Base-by-base conservation (phyloP, 495 filamentous ascomycete species). In the Astrocystis sublimbata region DNA sequence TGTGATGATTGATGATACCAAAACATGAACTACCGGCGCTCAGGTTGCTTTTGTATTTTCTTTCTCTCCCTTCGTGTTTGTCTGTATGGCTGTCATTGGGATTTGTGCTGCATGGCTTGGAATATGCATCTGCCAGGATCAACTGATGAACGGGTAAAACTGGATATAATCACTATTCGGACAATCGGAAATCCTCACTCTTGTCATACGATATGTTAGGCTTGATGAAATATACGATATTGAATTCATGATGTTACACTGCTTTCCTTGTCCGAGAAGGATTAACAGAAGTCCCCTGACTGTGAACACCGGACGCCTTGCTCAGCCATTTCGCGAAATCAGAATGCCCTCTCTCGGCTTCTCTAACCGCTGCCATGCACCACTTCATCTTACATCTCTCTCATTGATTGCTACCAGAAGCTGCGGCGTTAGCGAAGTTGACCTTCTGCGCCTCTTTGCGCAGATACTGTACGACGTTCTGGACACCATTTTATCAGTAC, bases 401-500 rank as follows among this genome's bases (percentile, higher is more conserved):
- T 71, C 59, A 72, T 63, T 63, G 65, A 30, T 64, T 53, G n/a
- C n/a, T n/a, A n/a, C 51, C 26, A 15, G 24, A 17, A 3, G 60
- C 60, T 1, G 60, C 60, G 41, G 74, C 66, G n/a, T 72, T 66
- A 17, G 70, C 63, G 15, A 73, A 66, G 24, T 78, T 69, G 41
- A 65, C 70, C 60, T 77, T 77, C 56, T 80, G 79, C 8, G 78
- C 80, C 67, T 91, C 88, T 68, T 83, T 87, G 30, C 87, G 79
- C 49, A 92, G 76, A 67, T 91, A 88, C 67, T 88, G 86, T 23
- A 93, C 87, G 15, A 91, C 88, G 60, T 82, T 81, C 90, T 93
- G 42, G 30, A 65, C 36, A 21, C 12, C n/a, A n/a, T n/a, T n/a
- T n/a, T n/a, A n/a, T n/a, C n/a, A n/a, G n/a, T n/a, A n/a, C n/a